Evolutionary conservation across 192 early-diverging fungal species (phyloP).

Genomic region (Linderina pennispora): DNA sequence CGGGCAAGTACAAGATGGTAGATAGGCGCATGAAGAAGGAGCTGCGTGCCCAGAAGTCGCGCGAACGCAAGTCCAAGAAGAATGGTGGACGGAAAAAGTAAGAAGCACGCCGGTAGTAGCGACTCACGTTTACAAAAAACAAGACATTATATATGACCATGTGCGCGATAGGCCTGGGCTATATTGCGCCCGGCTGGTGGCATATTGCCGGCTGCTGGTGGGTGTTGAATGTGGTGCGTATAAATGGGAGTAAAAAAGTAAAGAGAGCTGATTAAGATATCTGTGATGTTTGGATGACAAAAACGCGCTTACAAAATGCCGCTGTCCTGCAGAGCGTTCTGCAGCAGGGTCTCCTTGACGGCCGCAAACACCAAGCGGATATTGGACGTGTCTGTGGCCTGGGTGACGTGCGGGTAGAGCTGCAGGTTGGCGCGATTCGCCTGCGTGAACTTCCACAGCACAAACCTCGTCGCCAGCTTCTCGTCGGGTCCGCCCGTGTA

Average conservation of each 20-base stretch:
- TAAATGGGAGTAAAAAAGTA: no score
- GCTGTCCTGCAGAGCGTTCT: conserved; percentile 75
- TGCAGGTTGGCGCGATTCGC: conserved; percentile 74
- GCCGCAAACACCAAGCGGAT: conserved; percentile 86
- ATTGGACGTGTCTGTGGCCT: conserved; percentile 89
- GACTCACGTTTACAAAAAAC: conserved; percentile 1
- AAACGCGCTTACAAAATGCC: conserved; percentile 56
- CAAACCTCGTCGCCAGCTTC: conserved; percentile 80
- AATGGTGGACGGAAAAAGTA: conserved; percentile 9
- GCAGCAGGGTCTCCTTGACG: conserved; percentile 87
- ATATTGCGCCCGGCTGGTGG: no score
- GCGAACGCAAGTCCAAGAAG: conserved; percentile 30
- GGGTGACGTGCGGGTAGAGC: conserved; percentile 84
- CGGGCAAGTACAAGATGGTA: conserved; percentile 97
- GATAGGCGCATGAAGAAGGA: conserved; percentile 97
- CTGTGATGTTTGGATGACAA: background rate
- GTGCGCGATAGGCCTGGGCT: no score
- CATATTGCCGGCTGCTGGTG: no score
- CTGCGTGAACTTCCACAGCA: conserved; percentile 84
- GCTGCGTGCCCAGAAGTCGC: conserved; percentile 69
- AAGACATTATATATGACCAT: background rate
- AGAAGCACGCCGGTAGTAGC: no score
- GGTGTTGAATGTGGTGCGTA: no score
- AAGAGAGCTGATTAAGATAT: background rate
- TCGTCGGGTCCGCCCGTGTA: conserved; percentile 73